A percentile compares a stretch with the other conserved stretches of the same genome.
These are phyloP conservation scores for Fusarium goolgardi DNA, from an alignment of 2,329 filamentous ascomycete species.

Conservation along the genomic window DNA sequence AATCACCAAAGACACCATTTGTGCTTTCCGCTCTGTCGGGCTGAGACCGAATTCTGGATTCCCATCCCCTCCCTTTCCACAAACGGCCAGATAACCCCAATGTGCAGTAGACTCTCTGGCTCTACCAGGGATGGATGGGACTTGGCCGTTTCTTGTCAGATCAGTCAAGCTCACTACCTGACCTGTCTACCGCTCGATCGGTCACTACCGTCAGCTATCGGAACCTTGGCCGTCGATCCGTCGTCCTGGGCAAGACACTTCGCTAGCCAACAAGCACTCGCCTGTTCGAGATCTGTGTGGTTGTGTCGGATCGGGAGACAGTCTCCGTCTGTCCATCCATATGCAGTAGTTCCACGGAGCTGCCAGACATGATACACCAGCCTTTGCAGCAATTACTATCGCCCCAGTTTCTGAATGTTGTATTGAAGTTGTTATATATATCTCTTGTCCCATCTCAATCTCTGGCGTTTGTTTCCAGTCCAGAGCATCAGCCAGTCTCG, in stretches of 20 bases:
- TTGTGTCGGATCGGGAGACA: constrained; percentile 40
- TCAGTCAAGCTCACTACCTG: constrained; percentile 22
- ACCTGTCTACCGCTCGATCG: background rate
- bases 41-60: constrained; percentile 31
- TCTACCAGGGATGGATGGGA: constrained; percentile 1
- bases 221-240: constrained; percentile 42
- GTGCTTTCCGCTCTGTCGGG: background rate
- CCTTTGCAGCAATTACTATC: constrained; percentile 4
- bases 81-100: background rate
- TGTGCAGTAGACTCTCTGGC: background rate
- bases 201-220: constrained; percentile 18
- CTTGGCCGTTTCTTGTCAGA: constrained; percentile 21
- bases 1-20: background rate
- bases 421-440: constrained; percentile 31
- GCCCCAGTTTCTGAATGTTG: constrained; percentile 2
- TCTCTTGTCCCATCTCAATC: constrained; percentile 4
- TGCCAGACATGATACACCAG: background rate
- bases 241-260: constrained; percentile 8
- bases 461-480: background rate
- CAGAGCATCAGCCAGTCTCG: constrained; percentile 20
- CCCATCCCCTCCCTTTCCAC: constrained; percentile 11
- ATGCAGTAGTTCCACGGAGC: constrained; percentile 12
- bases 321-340: constrained; percentile 30
- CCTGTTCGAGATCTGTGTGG: constrained; percentile 33
- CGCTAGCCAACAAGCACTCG: constrained; percentile 6